phyloP scores from a whole-genome alignment of 345 rosid species.

The Orychophragmus violaceus region DNA sequence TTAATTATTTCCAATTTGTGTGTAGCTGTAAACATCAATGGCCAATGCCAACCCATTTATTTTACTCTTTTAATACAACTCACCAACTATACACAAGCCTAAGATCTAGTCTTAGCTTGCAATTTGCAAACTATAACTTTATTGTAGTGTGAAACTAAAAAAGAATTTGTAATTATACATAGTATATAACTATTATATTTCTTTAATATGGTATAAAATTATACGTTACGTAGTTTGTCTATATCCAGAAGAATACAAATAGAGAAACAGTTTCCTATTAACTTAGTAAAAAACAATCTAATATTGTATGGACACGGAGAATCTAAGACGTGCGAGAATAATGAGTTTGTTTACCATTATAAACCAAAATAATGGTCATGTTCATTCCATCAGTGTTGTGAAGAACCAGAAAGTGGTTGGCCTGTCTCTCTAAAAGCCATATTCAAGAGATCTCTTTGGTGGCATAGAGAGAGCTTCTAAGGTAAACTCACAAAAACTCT shows the following conservation, averaged over 20 bases:
- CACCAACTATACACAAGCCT: constrained; percentile 7
- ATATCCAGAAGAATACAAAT: background rate
- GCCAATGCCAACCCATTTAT: constrained; percentile 31
- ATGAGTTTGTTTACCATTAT: constrained; percentile 21
- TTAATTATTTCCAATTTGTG: constrained; percentile 4
- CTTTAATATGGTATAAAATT: background rate
- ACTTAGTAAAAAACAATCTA: background rate
- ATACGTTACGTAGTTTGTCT: background rate
- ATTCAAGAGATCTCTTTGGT: background rate
- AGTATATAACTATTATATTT: background rate
- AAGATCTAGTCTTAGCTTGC: constrained; percentile 18
- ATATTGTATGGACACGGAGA: constrained; percentile 12
- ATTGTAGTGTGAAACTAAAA: constrained; percentile 11
- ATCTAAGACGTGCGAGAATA: constrained; percentile 31
- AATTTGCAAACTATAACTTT: constrained; percentile 11
- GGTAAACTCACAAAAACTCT: constrained; percentile 10
- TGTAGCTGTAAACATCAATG: constrained; percentile 30
- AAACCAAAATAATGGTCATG: constrained; percentile 19
- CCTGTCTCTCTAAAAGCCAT: background rate
- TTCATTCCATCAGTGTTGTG: constrained; percentile 15
- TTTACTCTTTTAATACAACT: constrained; percentile 28
- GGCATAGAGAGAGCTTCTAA: constrained; percentile 3
- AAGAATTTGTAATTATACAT: background rate
- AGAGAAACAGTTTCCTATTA: background rate
- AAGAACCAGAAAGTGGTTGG: constrained; percentile 2